Evolutionary conservation across 345 rosid genomes (phyloP), one percentile per base, ranked within the genome.

Genomic region (Brassica carinata): DNA sequence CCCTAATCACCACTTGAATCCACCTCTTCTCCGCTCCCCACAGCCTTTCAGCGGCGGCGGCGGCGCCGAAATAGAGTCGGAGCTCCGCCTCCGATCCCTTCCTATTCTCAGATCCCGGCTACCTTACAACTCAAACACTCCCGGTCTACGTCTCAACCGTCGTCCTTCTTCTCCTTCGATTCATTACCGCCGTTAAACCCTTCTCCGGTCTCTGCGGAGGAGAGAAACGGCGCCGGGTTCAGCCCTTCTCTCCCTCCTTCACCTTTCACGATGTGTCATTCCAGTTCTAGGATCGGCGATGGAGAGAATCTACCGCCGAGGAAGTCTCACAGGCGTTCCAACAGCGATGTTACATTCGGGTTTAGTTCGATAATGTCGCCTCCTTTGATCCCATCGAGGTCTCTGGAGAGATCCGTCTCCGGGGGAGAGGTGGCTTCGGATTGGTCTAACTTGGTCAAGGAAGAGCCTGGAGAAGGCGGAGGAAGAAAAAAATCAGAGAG

Each of bases 271-370:
- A 83, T 88, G 84, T 83, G 87, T 45, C 84, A 58, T 86, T 59
- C 80, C n/a, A 26, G 70, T 85, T 58, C 72, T 36, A 78, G 72
- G 67, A 15, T 23, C 31, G 74, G 91, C 29, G 84, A 76, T 59
- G 91, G 87, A 2, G 98, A 91, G 83, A 82, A 84, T 73, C 87
- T 94, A 71, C 97, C 97, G 5, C 98, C 98, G 1, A 84, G 93
- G 3, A 92, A 91, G 80, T 86, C 96, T 5, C 99, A 94, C 75
- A 84, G 97, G 79, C 87, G 99, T 82, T 90, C 98, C 15, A 93
- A 79, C 59, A 94, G 98, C 71, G 99, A 94, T 80, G 90, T 94
- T 55, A 96, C 98, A 1, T 94, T 91, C 81, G 92, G 88, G 67
- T 82, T 94, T 83, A 71, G 85, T 2, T 62, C 87, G 2, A 72